Evolutionary conservation across 352 stramenopile species (phyloP).

Genomic region (Peronospora belbahrii): DNA sequence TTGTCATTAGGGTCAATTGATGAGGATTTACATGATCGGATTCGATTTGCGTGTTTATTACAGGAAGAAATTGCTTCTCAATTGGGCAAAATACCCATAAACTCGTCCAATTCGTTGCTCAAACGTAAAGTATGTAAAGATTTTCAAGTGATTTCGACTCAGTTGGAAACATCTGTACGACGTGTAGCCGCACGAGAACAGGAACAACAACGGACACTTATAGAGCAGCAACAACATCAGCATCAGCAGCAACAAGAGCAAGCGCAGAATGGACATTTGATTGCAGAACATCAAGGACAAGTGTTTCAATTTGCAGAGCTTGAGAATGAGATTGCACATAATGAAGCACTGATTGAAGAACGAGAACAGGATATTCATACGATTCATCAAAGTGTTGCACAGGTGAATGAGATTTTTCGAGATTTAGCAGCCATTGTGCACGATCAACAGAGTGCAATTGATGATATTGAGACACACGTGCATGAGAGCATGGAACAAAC

Average conservation of each 20-base stretch:
- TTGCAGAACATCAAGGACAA: conserved; percentile 63
- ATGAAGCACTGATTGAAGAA: conserved; percentile 86
- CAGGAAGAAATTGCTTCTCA: conserved; percentile 75
- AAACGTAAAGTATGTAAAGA: conserved; percentile 78
- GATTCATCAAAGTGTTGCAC: conserved; percentile 85
- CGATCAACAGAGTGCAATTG: conserved; percentile 77
- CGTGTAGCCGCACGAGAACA: conserved; percentile 62
- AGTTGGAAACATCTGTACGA: conserved; percentile 59
- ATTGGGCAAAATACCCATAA: conserved; percentile 47
- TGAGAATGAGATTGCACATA: conserved; percentile 81
- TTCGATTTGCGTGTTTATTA: conserved; percentile 74
- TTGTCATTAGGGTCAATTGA: conserved; percentile 25
- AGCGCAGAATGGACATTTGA: conserved; percentile 40
- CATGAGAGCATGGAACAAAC: conserved; percentile 81
- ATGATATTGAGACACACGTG: conserved; percentile 81
- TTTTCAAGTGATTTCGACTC: conserved; percentile 68
- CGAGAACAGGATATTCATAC: conserved; percentile 80
- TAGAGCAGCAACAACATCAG: background rate
- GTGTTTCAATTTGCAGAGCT: conserved; percentile 75
- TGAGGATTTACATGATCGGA: conserved; percentile 76
- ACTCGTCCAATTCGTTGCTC: conserved; percentile 56
- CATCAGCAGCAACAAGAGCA: too few species aligned
- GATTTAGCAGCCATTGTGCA: conserved; percentile 81
- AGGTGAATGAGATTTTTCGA: conserved; percentile 88
- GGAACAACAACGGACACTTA: conserved; percentile 42